Conservation (phyloP, 2,329 filamentous ascomycete species). For the Botrytis tulipae region DNA sequence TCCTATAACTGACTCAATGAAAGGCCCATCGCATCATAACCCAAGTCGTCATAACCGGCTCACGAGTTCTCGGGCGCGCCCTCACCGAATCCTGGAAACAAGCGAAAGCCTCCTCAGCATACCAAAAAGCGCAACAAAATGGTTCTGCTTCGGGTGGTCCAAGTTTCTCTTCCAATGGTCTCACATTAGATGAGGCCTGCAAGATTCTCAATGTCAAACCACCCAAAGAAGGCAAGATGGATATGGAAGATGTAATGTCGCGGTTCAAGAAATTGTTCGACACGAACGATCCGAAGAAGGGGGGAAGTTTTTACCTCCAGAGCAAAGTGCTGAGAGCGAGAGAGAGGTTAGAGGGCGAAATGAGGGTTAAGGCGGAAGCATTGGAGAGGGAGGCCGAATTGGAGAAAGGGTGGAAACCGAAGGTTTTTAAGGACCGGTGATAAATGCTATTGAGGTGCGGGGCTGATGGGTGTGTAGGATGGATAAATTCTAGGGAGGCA, state of each 20-base stretch:
- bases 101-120: conserved; percentile 81
- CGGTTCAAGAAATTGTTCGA: conserved; percentile 96
- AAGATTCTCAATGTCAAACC: conserved; percentile 95
- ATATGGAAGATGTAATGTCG: conserved; percentile 75
- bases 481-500: background rate
- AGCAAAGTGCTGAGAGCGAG: conserved; percentile 92
- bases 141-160: conserved; percentile 52
- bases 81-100: conserved; percentile 95
- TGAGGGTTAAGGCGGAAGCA: conserved; percentile 69
- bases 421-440: conserved; percentile 84
- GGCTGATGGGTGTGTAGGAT: conserved; percentile 7
- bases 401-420: conserved; percentile 88
- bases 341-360: conserved; percentile 87
- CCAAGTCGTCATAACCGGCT: conserved; percentile 86
- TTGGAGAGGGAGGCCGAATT: conserved; percentile 73
- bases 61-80: conserved; percentile 87
- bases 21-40: conserved; percentile 94
- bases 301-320: conserved; percentile 96
- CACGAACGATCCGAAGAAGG: conserved; percentile 89
- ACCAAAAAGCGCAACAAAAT: conserved; percentile 66
- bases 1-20: conserved; percentile 15
- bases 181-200: conserved; percentile 95
- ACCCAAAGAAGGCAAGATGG: conserved; percentile 72
- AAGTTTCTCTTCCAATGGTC: conserved; percentile 60
- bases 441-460: background rate